Evolutionary conservation across 148 eudicot genomes (phyloP).

Genomic region (Fallopia convolvulus): DNA sequence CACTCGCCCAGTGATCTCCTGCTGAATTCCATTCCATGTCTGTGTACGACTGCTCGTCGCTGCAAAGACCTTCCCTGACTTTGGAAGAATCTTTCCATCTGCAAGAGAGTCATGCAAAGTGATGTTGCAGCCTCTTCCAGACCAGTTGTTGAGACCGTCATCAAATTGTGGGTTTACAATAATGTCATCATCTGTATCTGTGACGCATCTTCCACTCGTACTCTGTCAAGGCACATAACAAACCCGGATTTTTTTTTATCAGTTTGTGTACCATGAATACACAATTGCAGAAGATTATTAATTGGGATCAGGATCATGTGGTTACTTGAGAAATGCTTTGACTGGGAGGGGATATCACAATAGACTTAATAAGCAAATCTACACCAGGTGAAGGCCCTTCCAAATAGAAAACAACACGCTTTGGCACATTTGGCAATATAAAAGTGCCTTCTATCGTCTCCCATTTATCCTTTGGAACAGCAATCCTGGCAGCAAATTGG

Average conservation of each 20-base stretch:
- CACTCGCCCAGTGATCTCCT: slow-evolving; percentile 68
- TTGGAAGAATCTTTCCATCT: slow-evolving; percentile 65
- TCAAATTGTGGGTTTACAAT: slow-evolving; percentile 70
- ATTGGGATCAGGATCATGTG: background rate
- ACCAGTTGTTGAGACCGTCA: slow-evolving; percentile 84
- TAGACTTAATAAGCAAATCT: slow-evolving; percentile 65
- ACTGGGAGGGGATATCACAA: slow-evolving; percentile 35
- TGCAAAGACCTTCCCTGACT: slow-evolving; percentile 76
- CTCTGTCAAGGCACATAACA: background rate
- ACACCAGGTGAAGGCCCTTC: slow-evolving; percentile 92
- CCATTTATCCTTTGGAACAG: slow-evolving; percentile 50
- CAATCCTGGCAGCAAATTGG: slow-evolving; percentile 29
- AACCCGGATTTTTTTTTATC: background rate
- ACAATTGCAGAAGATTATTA: background rate
- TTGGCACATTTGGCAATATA: slow-evolving; percentile 42
- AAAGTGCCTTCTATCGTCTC: slow-evolving; percentile 65
- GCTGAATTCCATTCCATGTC: slow-evolving; percentile 92
- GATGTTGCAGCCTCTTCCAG: slow-evolving; percentile 82
- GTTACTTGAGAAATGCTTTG: slow-evolving; percentile 24
- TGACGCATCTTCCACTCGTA: slow-evolving; percentile 14
- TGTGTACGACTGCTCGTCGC: slow-evolving; percentile 67
- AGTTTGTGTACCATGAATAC: background rate
- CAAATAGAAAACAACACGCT: slow-evolving; percentile 53
- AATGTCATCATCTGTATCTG: slow-evolving; percentile 46
- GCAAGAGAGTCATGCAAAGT: slow-evolving; percentile 63